Evolutionary conservation across 1,284 basidiomycete species (phyloP).

Genomic region (Ceratobasidium sp.): DNA sequence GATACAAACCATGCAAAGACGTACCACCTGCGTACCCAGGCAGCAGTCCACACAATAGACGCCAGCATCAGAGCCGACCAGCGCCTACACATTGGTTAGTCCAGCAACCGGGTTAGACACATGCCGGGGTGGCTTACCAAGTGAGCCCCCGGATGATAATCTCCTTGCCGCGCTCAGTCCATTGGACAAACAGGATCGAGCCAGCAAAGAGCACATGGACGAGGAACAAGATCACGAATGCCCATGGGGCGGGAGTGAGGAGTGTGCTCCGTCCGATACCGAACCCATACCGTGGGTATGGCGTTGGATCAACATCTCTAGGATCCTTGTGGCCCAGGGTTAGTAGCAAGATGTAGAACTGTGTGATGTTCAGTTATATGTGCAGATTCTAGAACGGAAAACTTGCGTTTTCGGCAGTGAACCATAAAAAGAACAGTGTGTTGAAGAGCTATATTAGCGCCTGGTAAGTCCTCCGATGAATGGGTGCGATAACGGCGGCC

Average conservation of each 20-base stretch:
- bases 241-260: constrained; percentile 41
- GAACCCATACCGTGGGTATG: constrained; percentile 41
- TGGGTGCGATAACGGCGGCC: background rate
- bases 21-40: constrained; percentile 41
- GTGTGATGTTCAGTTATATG: background rate
- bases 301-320: constrained; percentile 36
- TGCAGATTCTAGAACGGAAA: background rate
- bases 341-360: constrained; percentile 40
- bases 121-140: constrained; percentile 4
- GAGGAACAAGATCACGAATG: constrained; percentile 39
- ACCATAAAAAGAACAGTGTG: constrained; percentile 41
- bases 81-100: constrained; percentile 25
- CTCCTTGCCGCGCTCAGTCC: constrained; percentile 42
- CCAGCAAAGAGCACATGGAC: constrained; percentile 42
- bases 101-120: background rate
- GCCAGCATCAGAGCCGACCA: constrained; percentile 41
- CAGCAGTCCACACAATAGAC: constrained; percentile 42
- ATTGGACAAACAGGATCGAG: constrained; percentile 40
- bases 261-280: constrained; percentile 41
- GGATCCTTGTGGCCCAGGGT: constrained; percentile 38
- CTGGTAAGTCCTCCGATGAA: background rate
- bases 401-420: constrained; percentile 41
- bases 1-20: constrained; percentile 40
- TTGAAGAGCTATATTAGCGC: constrained; percentile 39
- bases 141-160: constrained; percentile 40